Percentiles rank a stretch among this genome's conserved stretches.
Conservation (phyloP, 2,329 filamentous ascomycete genomes). For the Stromatinia cepivora region DNA sequence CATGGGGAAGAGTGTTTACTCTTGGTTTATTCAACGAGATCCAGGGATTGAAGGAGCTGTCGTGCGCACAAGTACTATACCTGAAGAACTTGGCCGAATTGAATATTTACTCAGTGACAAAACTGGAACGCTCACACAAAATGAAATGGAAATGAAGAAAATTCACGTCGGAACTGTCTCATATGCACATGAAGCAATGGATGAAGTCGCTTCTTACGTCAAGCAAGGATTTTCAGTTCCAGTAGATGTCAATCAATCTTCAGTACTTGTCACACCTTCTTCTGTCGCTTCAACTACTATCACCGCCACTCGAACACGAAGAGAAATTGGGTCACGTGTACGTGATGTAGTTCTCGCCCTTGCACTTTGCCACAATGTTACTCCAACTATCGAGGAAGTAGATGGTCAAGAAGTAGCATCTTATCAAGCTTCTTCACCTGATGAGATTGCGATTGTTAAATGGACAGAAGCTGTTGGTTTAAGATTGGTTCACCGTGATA, state of each 20-base stretch:
- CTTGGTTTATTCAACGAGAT: constrained; percentile 91
- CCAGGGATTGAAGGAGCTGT: constrained; percentile 87
- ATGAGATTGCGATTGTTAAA: constrained; percentile 95
- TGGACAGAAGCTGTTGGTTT: constrained; percentile 95
- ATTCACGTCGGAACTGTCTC: constrained; percentile 98
- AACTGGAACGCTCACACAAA: constrained; percentile 96
- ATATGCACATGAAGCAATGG: constrained; percentile 98
- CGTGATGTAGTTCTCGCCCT: constrained; percentile 90
- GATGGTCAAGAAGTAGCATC: constrained; percentile 74
- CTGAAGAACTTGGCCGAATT: constrained; percentile 91
- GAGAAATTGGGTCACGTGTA: constrained; percentile 92
- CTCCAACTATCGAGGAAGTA: constrained; percentile 82
- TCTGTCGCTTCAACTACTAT: constrained; percentile 60
- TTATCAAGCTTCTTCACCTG: constrained; percentile 95
- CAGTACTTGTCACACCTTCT: constrained; percentile 71
- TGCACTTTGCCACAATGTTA: constrained; percentile 95
- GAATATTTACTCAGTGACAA: constrained; percentile 97
- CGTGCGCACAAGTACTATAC: constrained; percentile 94
- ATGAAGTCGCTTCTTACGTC: constrained; percentile 86
- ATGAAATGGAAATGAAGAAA: constrained; percentile 99
- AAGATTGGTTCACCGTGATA: constrained; percentile 79
- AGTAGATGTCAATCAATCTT: constrained; percentile 47
- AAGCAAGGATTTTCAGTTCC: constrained; percentile 73
- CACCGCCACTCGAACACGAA: constrained; percentile 75
- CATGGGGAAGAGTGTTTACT: constrained; percentile 95